Evolutionary conservation across 2,329 filamentous ascomycete genomes (phyloP).

Genomic region (Fusarium miscanthi): DNA sequence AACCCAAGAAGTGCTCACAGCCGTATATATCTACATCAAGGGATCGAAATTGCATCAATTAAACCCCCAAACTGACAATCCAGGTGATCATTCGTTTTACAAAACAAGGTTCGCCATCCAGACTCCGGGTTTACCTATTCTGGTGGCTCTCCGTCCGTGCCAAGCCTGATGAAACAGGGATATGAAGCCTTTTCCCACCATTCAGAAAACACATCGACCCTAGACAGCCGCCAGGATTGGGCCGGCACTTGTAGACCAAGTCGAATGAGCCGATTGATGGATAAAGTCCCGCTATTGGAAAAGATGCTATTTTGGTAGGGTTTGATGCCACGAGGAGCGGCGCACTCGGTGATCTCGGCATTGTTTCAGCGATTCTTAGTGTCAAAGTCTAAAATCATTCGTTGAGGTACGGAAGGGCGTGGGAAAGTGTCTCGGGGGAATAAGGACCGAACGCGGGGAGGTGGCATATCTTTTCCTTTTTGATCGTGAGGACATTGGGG

Average conservation of each 20-base stretch:
- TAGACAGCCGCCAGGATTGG: background rate
- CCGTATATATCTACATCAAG: conserved; percentile 15
- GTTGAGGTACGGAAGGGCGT: background rate
- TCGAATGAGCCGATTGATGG: conserved; percentile 27
- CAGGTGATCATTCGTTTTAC: conserved; percentile 14
- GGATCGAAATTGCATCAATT: background rate
- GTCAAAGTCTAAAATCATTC: background rate
- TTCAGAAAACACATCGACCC: background rate
- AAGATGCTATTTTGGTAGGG: background rate
- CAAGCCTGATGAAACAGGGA: conserved; percentile 7
- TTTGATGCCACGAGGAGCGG: background rate
- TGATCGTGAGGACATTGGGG: fast-evolving
- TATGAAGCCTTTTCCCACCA: conserved; percentile 30
- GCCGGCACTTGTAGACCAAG: conserved; percentile 1
- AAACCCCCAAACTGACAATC: background rate
- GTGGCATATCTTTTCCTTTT: conserved; percentile 12
- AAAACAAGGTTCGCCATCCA: conserved; percentile 12
- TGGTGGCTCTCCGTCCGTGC: background rate
- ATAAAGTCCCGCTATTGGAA: background rate
- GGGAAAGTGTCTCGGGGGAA: background rate
- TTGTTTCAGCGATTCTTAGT: background rate
- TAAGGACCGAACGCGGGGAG: conserved; percentile 11
- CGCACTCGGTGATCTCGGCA: background rate
- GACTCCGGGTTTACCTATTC: conserved; percentile 29
- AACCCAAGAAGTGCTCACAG: background rate